phyloP scores from a whole-genome alignment of 2,329 filamentous ascomycete genomes.

The Diaporthe longicolla region DNA sequence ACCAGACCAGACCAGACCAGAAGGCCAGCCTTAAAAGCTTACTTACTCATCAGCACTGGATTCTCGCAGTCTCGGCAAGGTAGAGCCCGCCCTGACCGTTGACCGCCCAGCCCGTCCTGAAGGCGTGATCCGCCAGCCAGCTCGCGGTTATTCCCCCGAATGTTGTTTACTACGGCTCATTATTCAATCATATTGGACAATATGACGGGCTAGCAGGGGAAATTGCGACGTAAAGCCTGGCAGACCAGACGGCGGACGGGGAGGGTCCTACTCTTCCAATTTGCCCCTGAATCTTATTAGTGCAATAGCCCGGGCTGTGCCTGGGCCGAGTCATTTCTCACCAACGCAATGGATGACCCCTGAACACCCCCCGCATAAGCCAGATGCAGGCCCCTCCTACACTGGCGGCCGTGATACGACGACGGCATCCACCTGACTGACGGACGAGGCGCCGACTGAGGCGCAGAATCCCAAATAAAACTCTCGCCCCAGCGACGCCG shows the following conservation, averaged over 20 bases:
- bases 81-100: slow-evolving; percentile 1
- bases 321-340: slow-evolving; percentile 28
- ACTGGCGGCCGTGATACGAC: background rate
- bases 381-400: slow-evolving; percentile 11
- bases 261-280: slow-evolving; percentile 37
- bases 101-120: slow-evolving; percentile 14
- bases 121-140: slow-evolving; percentile 31
- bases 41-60: background rate
- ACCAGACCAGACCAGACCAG: background rate
- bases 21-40: slow-evolving; percentile 5
- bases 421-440: slow-evolving; percentile 27
- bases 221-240: slow-evolving; percentile 32
- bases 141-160: background rate
- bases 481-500: slow-evolving; percentile 33
- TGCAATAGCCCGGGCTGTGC: slow-evolving; percentile 28
- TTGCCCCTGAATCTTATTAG: slow-evolving; percentile 39
- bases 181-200: slow-evolving; percentile 31
- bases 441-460: slow-evolving; percentile 18
- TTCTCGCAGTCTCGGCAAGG: background rate
- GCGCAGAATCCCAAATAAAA: slow-evolving; percentile 38
- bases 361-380: slow-evolving; percentile 30
- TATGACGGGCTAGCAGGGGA: slow-evolving; percentile 23
- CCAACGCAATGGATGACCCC: slow-evolving; percentile 29
- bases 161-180: background rate
- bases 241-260: background rate